Evolutionary conservation across 129 eudicot genomes (phyloP).

Genomic region (Lactuca saligna): DNA sequence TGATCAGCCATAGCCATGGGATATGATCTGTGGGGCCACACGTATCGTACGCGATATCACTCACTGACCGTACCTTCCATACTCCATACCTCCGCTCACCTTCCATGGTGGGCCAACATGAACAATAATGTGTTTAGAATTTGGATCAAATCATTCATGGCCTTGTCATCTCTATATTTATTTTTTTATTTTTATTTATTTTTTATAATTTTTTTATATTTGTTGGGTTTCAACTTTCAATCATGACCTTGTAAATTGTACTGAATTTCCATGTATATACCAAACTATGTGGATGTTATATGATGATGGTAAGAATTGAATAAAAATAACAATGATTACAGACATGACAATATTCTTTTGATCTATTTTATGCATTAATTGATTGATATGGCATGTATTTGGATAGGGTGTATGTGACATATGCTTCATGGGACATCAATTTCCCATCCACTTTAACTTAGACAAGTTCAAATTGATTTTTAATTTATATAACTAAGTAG

Average conservation of each 20-base stretch:
- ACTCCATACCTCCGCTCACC: neutral
- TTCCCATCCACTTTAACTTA: slow-evolving; percentile 3
- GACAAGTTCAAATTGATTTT: too few relatives aligned
- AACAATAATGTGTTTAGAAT: neutral
- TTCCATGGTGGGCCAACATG: neutral
- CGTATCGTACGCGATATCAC: slow-evolving; percentile 37
- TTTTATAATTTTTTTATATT: too few relatives aligned
- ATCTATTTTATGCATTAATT: neutral
- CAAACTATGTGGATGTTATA: too few relatives aligned
- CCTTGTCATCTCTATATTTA: neutral
- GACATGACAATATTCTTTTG: neutral
- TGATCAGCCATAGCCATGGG: neutral
- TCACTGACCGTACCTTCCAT: slow-evolving; percentile 22
- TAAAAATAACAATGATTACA: too few relatives aligned
- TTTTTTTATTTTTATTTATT: too few relatives aligned
- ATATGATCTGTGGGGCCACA: slow-evolving; percentile 25
- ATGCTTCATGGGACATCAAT: slow-evolving; percentile 18
- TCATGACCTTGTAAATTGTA: neutral
- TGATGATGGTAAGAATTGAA: too few relatives aligned
- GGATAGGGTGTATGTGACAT: slow-evolving; percentile 14
- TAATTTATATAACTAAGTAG: too few relatives aligned
- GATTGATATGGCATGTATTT: slow-evolving; percentile 10
- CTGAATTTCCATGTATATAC: too few relatives aligned
- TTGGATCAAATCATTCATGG: neutral
- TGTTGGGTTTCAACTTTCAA: neutral